phyloP scores from a whole-genome alignment of 2,329 filamentous ascomycete species.

The Sphaerulina musiva region DNA sequence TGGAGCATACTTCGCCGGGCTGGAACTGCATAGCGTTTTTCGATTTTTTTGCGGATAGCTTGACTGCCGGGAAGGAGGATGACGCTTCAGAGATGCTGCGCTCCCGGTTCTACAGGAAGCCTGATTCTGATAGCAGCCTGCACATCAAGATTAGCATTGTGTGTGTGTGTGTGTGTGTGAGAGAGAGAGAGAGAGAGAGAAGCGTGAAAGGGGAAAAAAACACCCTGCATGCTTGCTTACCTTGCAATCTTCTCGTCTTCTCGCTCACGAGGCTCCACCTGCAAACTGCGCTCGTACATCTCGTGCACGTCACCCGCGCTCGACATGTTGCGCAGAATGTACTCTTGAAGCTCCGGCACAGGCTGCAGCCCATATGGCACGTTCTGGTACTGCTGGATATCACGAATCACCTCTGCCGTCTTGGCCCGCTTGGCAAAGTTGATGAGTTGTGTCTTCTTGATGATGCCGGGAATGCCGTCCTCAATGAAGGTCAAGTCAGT shows the following conservation, averaged over 20 bases:
- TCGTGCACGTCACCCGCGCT: conserved; percentile 92
- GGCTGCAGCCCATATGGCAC: conserved; percentile 88
- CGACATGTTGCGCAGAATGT: conserved; percentile 94
- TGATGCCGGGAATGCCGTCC: conserved; percentile 91
- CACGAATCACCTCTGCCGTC: conserved; percentile 94
- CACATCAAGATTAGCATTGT: conserved; percentile 15
- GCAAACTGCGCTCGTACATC: conserved; percentile 97
- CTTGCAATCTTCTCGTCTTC: conserved; percentile 99
- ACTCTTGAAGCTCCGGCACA: conserved; percentile 88
- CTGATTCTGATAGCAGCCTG: conserved; percentile 50
- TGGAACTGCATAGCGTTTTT: neutral
- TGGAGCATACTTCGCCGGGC: conserved; percentile 3
- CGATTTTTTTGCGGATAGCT: conserved; percentile 9
- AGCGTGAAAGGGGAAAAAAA: neutral
- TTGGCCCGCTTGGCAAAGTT: conserved; percentile 98
- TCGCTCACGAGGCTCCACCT: conserved; percentile 86
- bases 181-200: too few relatives aligned
- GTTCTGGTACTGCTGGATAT: conserved; percentile 98
- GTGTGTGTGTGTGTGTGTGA: neutral
- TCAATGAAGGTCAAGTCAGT: conserved; percentile 98
- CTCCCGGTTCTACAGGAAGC: conserved; percentile 42
- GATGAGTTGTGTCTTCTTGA: conserved; percentile 93
- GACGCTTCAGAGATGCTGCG: conserved; percentile 12
- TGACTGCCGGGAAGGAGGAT: conserved; percentile 13
- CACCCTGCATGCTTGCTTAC: conserved; percentile 46